Conservation (phyloP, 768 basidiomycete genomes). For the Phaffia australis region DNA sequence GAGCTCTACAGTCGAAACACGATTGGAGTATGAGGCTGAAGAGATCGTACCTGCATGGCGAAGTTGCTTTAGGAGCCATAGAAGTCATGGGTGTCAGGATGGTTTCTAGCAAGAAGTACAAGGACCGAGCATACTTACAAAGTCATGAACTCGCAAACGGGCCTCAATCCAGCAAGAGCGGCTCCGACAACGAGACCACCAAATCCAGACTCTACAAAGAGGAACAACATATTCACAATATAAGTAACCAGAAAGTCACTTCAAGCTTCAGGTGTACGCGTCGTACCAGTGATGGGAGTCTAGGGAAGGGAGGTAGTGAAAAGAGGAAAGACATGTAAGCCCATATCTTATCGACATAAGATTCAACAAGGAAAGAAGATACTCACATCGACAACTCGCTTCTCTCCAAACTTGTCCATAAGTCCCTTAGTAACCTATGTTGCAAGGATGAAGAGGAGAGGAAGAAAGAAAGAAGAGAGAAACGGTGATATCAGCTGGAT, state of each 20-base stretch:
- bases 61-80: conserved; percentile 87
- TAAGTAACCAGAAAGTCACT: too few species aligned
- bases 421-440: conserved; percentile 89
- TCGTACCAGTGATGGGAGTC: conserved; percentile 27
- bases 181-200: conserved; percentile 92
- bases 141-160: conserved; percentile 52
- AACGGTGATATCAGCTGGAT: conserved; percentile 39
- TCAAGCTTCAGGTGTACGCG: not conserved
- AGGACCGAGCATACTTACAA: conserved; percentile 25
- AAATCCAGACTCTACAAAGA: conserved; percentile 86
- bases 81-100: not conserved
- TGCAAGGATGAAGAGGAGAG: not conserved
- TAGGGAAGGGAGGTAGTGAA: not conserved
- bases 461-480: conserved; percentile 68
- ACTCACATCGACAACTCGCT: conserved; percentile 76
- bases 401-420: conserved; percentile 97
- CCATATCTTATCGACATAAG: not conserved
- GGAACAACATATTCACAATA: too few species aligned
- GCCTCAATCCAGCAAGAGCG: conserved; percentile 84
- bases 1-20: not conserved
- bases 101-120: conserved; percentile 58
- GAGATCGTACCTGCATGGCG: conserved; percentile 63
- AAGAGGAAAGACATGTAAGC: not conserved
- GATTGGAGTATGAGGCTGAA: not conserved
- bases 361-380: not conserved